These are phyloP conservation scores for Monosporascus cannonballus DNA, from an alignment of 2,329 filamentous ascomycete genomes.

Conservation along the genomic window DNA sequence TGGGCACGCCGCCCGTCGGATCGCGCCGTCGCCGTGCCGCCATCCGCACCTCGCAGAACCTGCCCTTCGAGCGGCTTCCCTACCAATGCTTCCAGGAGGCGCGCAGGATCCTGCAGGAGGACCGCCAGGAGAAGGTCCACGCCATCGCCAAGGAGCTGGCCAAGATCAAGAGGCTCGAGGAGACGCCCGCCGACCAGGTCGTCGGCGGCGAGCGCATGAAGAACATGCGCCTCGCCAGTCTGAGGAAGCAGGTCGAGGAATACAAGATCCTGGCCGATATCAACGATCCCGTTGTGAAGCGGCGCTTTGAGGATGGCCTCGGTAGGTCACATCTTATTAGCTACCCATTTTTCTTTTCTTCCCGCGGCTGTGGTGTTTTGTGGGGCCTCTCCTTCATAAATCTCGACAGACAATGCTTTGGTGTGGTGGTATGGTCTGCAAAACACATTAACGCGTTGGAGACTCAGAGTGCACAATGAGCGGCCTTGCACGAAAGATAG, in stretches of 20 bases:
- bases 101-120: slow-evolving; percentile 70
- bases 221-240: slow-evolving; percentile 59
- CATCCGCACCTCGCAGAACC: slow-evolving; percentile 54
- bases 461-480: slow-evolving; percentile 5
- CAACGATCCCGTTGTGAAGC: slow-evolving; percentile 91
- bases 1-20: slow-evolving; percentile 67
- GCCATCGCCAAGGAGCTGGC: slow-evolving; percentile 62
- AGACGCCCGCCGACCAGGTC: slow-evolving; percentile 48
- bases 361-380: too few relatives aligned
- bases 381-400: too few relatives aligned
- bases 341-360: not conserved
- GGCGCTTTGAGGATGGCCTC: slow-evolving; percentile 83
- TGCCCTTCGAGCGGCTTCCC: slow-evolving; percentile 89
- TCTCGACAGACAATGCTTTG: not conserved
- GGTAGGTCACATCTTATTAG: slow-evolving; percentile 47
- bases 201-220: slow-evolving; percentile 60
- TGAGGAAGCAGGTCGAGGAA: slow-evolving; percentile 66
- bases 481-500: slow-evolving; percentile 6
- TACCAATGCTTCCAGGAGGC: slow-evolving; percentile 99
- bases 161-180: slow-evolving; percentile 63
- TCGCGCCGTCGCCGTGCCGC: slow-evolving; percentile 78
- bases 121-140: slow-evolving; percentile 74
- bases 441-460: not conserved
- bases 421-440: slow-evolving; percentile 1
- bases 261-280: slow-evolving; percentile 89